A percentile compares a stretch with the other conserved stretches of the same genome.
These are phyloP conservation scores for Rosa multiflora DNA, from an alignment of 306 rosid species.

Conservation along the genomic window DNA sequence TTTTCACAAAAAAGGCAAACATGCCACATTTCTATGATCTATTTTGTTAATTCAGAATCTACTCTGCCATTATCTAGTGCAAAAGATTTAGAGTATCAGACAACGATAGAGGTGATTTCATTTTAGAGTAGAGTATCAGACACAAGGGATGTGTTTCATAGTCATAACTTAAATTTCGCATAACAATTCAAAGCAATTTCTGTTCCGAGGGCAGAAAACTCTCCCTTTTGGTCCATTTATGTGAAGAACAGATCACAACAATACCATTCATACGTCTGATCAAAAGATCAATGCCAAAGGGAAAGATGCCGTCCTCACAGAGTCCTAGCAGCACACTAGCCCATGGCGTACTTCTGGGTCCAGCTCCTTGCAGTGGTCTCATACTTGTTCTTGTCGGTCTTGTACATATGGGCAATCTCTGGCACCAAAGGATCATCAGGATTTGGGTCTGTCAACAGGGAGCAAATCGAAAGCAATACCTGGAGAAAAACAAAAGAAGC, in stretches of 20 bases:
- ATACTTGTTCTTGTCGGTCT: conserved; percentile 69
- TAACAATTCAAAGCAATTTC: conserved; percentile 30
- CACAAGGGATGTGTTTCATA: conserved; percentile 10
- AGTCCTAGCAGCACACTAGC: conserved; percentile 32
- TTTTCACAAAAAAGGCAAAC: no score
- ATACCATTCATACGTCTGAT: conserved; percentile 25
- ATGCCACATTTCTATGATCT: background rate
- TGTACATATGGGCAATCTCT: conserved; percentile 78
- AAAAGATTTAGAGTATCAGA: background rate
- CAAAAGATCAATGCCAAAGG: conserved; percentile 22
- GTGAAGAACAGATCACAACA: conserved; percentile 25
- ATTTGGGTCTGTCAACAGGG: conserved; percentile 69
- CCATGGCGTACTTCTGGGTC: conserved; percentile 84
- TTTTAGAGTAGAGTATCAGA: background rate
- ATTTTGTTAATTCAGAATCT: background rate
- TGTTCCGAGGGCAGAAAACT: conserved; percentile 31
- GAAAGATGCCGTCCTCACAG: conserved; percentile 32
- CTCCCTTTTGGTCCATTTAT: conserved; percentile 26
- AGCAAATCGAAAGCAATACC: conserved; percentile 72
- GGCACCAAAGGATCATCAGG: conserved; percentile 80
- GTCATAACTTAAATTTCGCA: conserved; percentile 16
- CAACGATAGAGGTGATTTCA: background rate
- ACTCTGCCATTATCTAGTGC: background rate
- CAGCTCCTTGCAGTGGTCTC: conserved; percentile 81
- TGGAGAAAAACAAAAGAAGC: conserved; percentile 4